A percentile compares a stretch with the other conserved stretches of the same genome.
These are phyloP conservation scores for Ensete ventricosum DNA, from an alignment of 176 grass and related monocot genomes.

Conservation along the genomic window DNA sequence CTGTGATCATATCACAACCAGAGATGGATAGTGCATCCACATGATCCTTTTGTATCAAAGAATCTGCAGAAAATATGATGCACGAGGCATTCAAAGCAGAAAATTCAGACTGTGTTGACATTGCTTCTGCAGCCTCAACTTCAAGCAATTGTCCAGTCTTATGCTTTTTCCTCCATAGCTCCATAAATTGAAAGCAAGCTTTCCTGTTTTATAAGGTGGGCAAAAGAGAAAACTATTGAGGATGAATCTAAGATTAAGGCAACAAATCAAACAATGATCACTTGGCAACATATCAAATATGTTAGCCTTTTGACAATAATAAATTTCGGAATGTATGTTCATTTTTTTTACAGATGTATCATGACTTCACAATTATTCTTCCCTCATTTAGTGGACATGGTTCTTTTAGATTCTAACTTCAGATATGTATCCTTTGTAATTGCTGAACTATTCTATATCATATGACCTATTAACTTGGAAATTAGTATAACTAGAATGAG, in stretches of 20 bases:
- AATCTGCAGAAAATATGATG: slow-evolving; percentile 68
- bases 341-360: no score
- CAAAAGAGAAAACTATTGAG: not conserved
- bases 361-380: no score
- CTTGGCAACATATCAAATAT: not conserved
- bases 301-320: not conserved
- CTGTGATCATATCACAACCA: slow-evolving; percentile 33
- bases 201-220: slow-evolving; percentile 36
- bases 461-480: no score
- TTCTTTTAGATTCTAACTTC: no score
- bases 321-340: no score
- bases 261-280: not conserved
- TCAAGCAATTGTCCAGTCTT: slow-evolving; percentile 98
- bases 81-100: slow-evolving; percentile 63
- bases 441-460: no score
- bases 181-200: slow-evolving; percentile 63
- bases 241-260: not conserved
- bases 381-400: no score
- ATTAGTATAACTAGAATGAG: no score
- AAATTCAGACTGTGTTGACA: slow-evolving; percentile 78
- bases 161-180: slow-evolving; percentile 93
- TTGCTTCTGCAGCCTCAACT: slow-evolving; percentile 70
- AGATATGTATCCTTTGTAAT: no score
- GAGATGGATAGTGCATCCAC: slow-evolving; percentile 13
- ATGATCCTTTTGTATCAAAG: slow-evolving; percentile 31